Evolutionary conservation across 768 basidiomycete species (phyloP).

Genomic region (Boletus rubropictus): DNA sequence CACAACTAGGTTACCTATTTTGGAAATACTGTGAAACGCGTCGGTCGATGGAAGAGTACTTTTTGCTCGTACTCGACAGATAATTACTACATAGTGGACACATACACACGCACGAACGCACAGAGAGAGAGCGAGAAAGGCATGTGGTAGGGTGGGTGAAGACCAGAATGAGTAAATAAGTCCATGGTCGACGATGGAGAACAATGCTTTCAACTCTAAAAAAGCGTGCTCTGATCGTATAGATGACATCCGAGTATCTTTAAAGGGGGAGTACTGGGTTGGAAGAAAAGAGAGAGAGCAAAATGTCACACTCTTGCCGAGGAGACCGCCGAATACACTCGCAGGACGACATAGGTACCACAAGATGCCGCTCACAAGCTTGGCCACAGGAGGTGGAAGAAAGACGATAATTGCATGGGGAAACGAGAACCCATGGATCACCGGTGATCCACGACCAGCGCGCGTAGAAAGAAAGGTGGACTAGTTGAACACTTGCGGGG

Average conservation of each 20-base stretch:
- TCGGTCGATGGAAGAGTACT: too few relatives aligned
- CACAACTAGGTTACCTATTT: too few relatives aligned
- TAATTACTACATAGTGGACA: too few relatives aligned
- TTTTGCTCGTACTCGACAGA: too few relatives aligned
- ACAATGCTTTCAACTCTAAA: neutral
- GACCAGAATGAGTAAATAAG: constrained; percentile 8
- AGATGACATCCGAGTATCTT: constrained; percentile 7
- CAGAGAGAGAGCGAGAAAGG: too few relatives aligned
- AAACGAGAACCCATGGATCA: neutral
- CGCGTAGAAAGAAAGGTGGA: neutral
- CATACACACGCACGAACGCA: too few relatives aligned
- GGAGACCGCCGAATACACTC: neutral
- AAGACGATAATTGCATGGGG: too few relatives aligned
- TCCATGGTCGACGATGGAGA: constrained; percentile 16
- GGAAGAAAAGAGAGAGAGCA: neutral
- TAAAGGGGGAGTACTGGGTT: neutral
- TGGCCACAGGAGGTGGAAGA: neutral
- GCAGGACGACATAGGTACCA: neutral
- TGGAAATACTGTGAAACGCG: too few relatives aligned
- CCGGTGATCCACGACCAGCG: constrained; percentile 19
- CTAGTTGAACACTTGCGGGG: neutral
- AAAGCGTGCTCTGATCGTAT: neutral
- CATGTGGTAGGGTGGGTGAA: neutral
- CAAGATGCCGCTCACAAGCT: neutral
- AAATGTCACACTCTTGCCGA: neutral